Evolutionary conservation across 176 grass and related monocot species (phyloP).

Genomic region (Saccharum spontaneum): DNA sequence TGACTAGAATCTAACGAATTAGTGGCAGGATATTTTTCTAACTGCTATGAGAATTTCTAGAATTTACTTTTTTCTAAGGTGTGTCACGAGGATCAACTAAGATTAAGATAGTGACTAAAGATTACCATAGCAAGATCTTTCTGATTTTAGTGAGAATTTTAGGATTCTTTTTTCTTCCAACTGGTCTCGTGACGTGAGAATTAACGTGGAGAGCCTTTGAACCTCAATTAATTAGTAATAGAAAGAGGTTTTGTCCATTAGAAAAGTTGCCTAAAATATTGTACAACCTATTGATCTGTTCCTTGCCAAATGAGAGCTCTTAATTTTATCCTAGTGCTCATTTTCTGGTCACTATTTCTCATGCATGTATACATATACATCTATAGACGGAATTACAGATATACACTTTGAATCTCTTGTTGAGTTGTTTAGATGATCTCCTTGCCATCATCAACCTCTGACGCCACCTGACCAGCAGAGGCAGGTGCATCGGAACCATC

Average conservation of each 20-base stretch:
- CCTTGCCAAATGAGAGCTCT: conserved; percentile 1
- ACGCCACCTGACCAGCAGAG: conserved; percentile 46
- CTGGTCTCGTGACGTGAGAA: too few relatives aligned
- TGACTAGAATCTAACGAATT: too few relatives aligned
- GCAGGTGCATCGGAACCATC: conserved; percentile 17
- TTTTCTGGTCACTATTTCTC: neutral
- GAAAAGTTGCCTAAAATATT: neutral
- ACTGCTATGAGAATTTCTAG: too few relatives aligned
- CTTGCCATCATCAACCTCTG: conserved; percentile 38
- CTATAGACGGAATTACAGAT: conserved; percentile 25
- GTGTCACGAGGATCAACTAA: too few relatives aligned
- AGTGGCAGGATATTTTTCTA: too few relatives aligned
- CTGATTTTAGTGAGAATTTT: neutral
- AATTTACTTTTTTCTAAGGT: too few relatives aligned
- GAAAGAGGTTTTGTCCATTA: neutral
- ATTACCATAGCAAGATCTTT: neutral
- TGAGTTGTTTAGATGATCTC: conserved; percentile 41
- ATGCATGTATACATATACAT: conserved; percentile 22
- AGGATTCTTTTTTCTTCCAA: neutral
- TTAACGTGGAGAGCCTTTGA: neutral
- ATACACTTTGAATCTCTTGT: conserved; percentile 30
- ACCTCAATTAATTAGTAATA: neutral
- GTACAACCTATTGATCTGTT: neutral
- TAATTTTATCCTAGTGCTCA: conserved; percentile 17
- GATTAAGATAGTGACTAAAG: too few relatives aligned